Base-by-base conservation (phyloP, 2,329 filamentous ascomycete species). In the Zalaria sp. region DNA sequence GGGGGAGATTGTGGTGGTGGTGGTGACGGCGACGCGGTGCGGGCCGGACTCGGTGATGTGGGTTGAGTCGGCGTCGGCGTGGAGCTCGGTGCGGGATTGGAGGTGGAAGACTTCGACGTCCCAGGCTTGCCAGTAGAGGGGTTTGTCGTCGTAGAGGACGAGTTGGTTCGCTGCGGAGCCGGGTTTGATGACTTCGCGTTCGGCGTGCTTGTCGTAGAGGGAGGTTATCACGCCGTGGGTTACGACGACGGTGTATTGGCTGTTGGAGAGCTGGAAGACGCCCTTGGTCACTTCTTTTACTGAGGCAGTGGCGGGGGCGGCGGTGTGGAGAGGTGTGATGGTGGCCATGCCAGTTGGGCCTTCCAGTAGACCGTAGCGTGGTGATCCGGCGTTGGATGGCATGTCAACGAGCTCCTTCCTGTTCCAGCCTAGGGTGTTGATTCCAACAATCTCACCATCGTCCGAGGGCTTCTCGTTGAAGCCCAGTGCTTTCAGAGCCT, bases 71-170 rank as follows among this genome's bases (percentile, higher is more conserved):
- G 79, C 74, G n/a, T 7, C n/a, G 9, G 57, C 45, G 4, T 72
- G 57, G 9, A 98, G 71, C 57, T 89, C 83, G 57, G 83, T 75
- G 43, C 87, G 79, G 2, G 87, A 91, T 42, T 93, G 79, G 26
- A 96, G 74, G 54, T 98, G 91, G 65, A 81, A 98, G 27, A 96
- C 88, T 62, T 98, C 91, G 4, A 96, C 89, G 59, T 98, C 89
- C 88, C 89, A 94, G 3, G 87, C 88, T 63, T 95, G 85, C 88
- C 87, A 96, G 67, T 93, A 94, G 25, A 95, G 73, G 25, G 88
- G 88, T 64, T 96, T 95, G 64, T 98, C 91, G 56, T 98, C 91
- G 54, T 93, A 96, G 25, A 96, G 78, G 49, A 96, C 88, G 39
- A 91, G 77, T 57, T 95, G 87, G 51, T 93, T 94, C 25, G 82